A percentile compares a stretch with the other conserved stretches of the same genome.
Conservation (phyloP, 345 rosid species). For the Eucalyptus viminalis region DNA sequence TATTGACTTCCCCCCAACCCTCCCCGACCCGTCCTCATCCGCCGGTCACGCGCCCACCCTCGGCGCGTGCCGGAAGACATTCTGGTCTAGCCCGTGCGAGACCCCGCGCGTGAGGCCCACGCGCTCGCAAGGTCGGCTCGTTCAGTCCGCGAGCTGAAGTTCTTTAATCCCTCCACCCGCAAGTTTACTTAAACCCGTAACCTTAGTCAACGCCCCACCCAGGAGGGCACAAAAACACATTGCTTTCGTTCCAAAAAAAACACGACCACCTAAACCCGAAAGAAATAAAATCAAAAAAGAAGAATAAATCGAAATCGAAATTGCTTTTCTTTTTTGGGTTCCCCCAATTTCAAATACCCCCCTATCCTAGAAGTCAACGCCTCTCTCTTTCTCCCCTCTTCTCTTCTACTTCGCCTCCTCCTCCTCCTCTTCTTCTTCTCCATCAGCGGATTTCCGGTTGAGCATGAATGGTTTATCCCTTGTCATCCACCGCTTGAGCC, state of each 20-base stretch:
- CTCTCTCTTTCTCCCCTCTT: slow-evolving; percentile 1
- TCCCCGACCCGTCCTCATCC: background rate
- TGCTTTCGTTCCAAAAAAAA: background rate
- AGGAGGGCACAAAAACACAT: background rate
- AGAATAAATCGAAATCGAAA: background rate
- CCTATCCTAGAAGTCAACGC: slow-evolving; percentile 57
- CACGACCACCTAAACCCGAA: background rate
- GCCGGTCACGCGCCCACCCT: background rate
- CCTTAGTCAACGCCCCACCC: slow-evolving; percentile 28
- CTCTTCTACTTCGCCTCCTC: background rate
- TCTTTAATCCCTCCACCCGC: background rate
- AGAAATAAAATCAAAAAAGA: background rate
- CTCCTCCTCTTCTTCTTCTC: background rate
- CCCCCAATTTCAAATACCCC: slow-evolving; percentile 11
- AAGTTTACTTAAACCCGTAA: background rate
- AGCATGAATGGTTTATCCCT: slow-evolving; percentile 5
- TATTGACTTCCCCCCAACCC: background rate
- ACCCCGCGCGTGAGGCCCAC: background rate
- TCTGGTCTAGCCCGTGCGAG: background rate
- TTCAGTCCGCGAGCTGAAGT: background rate
- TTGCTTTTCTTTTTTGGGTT: background rate
- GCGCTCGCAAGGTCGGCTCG: background rate
- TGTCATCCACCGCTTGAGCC: background rate
- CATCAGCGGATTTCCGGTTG: background rate
- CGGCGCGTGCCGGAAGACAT: background rate